phyloP scores from a whole-genome alignment of 176 grass and related monocot genomes.

The Bromus sterilis region DNA sequence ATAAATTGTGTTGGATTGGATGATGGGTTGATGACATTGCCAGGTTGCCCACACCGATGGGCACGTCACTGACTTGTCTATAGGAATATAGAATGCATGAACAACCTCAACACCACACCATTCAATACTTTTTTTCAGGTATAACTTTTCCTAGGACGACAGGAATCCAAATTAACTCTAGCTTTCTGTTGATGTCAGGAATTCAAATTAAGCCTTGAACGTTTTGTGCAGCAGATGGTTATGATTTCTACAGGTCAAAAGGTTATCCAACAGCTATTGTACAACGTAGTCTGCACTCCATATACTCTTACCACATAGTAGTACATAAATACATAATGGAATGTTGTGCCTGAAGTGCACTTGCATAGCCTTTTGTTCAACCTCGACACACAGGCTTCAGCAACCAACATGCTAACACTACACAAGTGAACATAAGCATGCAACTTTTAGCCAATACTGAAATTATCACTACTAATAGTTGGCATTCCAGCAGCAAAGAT shows the following conservation, averaged over 20 bases:
- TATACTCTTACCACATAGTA: too few relatives aligned
- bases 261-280: not conserved
- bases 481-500: constrained; percentile 39
- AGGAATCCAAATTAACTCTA: not conserved
- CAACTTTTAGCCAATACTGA: not conserved
- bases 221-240: not conserved
- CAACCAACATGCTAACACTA: not conserved
- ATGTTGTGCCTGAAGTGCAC: not conserved
- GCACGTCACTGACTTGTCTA: not conserved
- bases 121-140: not conserved
- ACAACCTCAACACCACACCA: not conserved
- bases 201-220: not conserved
- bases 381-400: not conserved
- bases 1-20: not conserved
- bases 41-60: not conserved
- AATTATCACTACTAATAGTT: constrained; percentile 16
- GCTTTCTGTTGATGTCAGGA: too few relatives aligned
- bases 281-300: not conserved
- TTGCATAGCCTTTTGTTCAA: not conserved
- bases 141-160: not conserved
- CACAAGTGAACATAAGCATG: not conserved
- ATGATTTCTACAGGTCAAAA: not conserved
- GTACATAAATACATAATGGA: not conserved
- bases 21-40: not conserved
- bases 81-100: not conserved